Evolutionary conservation across 495 filamentous ascomycete species (phyloP).

Genomic region (Mytilinidion resinicola): DNA sequence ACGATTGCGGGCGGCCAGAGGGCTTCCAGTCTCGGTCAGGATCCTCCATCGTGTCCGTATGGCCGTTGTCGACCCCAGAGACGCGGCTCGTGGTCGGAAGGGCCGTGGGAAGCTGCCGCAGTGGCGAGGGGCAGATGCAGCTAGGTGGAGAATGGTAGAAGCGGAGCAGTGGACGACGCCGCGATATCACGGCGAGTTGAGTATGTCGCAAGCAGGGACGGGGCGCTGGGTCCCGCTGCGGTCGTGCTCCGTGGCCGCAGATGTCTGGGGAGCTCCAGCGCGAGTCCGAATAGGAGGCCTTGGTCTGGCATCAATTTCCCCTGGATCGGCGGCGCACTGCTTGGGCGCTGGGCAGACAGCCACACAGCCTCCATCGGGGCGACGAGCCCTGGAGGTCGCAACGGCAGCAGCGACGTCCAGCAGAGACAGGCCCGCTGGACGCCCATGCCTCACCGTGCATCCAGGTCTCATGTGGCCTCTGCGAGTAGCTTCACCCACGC

Average conservation of each 20-base stretch:
- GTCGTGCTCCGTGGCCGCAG: background rate
- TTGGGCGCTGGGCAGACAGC: background rate
- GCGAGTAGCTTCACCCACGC: background rate
- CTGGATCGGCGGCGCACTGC: background rate
- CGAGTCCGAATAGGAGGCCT: background rate
- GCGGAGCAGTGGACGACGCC: no score
- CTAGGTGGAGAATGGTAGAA: no score
- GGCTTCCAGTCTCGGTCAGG: conserved; percentile 68
- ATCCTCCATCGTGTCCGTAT: conserved; percentile 27
- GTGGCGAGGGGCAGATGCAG: no score
- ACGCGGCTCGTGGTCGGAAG: background rate
- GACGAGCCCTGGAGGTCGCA: no score
- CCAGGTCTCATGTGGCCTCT: no score
- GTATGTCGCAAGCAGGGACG: no score
- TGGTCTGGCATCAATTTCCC: conserved; percentile 1
- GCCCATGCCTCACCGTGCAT: no score
- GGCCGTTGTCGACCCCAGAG: background rate
- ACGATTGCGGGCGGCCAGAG: conserved; percentile 75
- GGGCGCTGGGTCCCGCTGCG: background rate
- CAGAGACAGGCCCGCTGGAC: no score
- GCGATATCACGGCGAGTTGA: no score
- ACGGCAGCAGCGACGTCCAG: no score
- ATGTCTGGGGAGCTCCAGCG: background rate
- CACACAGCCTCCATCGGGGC: no score
- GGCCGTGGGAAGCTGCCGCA: conserved; percentile 1